Base-by-base conservation (phyloP, 495 filamentous ascomycete species). In the Tirmania nivea region DNA sequence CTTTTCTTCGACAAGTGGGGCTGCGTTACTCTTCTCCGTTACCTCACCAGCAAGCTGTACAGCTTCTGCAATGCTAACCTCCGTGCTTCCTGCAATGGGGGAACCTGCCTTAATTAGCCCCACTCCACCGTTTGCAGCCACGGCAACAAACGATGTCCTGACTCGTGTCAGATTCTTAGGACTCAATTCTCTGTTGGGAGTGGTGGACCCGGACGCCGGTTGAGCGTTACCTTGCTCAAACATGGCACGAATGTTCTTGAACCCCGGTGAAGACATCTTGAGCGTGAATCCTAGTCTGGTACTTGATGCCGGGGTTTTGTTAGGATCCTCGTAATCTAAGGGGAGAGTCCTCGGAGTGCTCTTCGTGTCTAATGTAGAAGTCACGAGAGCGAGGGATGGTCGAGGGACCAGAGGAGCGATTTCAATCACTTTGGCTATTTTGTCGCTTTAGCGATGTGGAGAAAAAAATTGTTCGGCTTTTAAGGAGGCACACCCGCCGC, bases 221-320 rank as follows among this genome's bases (percentile, higher is more conserved):
- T 57, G 50, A 10, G 56, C 56, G 12, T 52, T 50, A 5, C 61
- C 57, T 37, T 64, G 58, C 55, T 64, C 62, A 35, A 64, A 64
- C 62, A 64, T 64, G 42, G 62, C 62, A 7, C 58, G 62, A 4
- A 64, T 52, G 48, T 58, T 58, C 35, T 60, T 64, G 20, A 64
- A 62, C 21, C 62, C 60, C 17, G 39, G 14, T 14, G 39, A 19
- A 45, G 39, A 45, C 39, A 45, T 45, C 39, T 45, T 45, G 25
- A 31, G 25, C 4, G 25, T 31, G 25, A 31, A 31, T 31, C 25
- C 25, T 31, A 31, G 25, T 31, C 25, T 31, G 25, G 25, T 31
- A 31, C 25, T 31, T 31, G 25, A 31, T 31, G 25, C 25, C 25
- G 25, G 25, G 25, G 25, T 31, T 31, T 31, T 31, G 25, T 31